phyloP scores from a whole-genome alignment of 2,329 filamentous ascomycete genomes.

The Stromatinia cepivora region DNA sequence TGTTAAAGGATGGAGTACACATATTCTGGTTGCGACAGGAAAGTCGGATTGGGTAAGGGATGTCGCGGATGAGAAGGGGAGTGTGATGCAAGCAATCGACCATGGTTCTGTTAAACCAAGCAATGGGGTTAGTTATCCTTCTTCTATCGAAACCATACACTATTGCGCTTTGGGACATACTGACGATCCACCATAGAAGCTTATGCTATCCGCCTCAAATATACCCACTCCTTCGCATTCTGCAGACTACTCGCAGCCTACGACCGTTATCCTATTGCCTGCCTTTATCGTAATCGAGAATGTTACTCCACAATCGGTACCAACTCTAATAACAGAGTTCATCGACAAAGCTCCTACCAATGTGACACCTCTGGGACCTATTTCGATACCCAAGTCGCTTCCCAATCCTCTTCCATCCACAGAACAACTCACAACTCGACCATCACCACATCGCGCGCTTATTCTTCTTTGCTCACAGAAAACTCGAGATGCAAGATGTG shows the following conservation, averaged over 20 bases:
- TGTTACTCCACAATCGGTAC: slow-evolving; percentile 73
- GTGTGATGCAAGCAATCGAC: slow-evolving; percentile 75
- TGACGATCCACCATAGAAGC: slow-evolving; percentile 53
- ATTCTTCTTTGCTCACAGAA: slow-evolving; percentile 93
- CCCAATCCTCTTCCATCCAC: slow-evolving; percentile 39
- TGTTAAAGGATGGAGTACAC: slow-evolving; percentile 84
- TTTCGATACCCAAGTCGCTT: slow-evolving; percentile 44
- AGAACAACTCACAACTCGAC: slow-evolving; percentile 54
- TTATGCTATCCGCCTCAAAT: slow-evolving; percentile 91
- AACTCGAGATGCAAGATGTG: slow-evolving; percentile 92
- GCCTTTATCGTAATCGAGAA: slow-evolving; percentile 82
- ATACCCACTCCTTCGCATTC: slow-evolving; percentile 75
- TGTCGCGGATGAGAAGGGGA: slow-evolving; percentile 83
- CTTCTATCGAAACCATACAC: neutral
- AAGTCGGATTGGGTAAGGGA: slow-evolving; percentile 93
- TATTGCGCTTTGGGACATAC: slow-evolving; percentile 29
- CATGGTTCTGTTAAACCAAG: slow-evolving; percentile 56
- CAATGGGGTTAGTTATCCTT: slow-evolving; percentile 61
- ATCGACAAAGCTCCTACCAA: slow-evolving; percentile 75
- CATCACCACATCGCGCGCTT: slow-evolving; percentile 79
- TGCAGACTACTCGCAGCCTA: slow-evolving; percentile 65
- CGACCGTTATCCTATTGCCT: slow-evolving; percentile 79
- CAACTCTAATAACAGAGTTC: slow-evolving; percentile 68
- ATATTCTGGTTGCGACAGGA: slow-evolving; percentile 89
- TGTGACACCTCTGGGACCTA: slow-evolving; percentile 65